Conservation (phyloP, 176 grass and related monocot genomes). For the Areca catechu region DNA sequence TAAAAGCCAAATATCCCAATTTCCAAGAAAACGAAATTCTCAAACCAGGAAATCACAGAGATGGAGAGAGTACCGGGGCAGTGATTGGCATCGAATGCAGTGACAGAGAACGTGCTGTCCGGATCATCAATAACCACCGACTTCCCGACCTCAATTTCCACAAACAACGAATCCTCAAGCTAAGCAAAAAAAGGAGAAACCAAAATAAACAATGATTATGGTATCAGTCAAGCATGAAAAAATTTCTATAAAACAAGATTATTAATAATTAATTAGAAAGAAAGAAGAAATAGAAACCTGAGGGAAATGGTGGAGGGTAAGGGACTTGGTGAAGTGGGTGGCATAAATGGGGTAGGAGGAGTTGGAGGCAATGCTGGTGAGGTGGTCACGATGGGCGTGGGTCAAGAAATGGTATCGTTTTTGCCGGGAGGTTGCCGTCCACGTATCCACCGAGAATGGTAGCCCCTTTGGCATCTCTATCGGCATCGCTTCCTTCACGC, state of each 20-base stretch:
- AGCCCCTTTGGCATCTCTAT: constrained; percentile 83
- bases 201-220: no score
- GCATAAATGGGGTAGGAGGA: constrained; percentile 44
- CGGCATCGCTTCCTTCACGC: constrained; percentile 37
- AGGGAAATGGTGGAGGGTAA: constrained; percentile 42
- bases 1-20: no score
- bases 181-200: not conserved
- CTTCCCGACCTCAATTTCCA: constrained; percentile 62
- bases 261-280: not conserved
- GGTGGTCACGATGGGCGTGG: constrained; percentile 71
- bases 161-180: constrained; percentile 33
- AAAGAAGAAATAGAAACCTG: constrained; percentile 26
- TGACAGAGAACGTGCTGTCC: constrained; percentile 44
- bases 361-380: constrained; percentile 22
- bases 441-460: constrained; percentile 76
- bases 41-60: no score
- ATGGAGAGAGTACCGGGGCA: constrained; percentile 38
- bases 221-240: no score
- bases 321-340: constrained; percentile 44
- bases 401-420: constrained; percentile 63
- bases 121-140: constrained; percentile 49
- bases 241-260: not conserved
- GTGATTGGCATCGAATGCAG: constrained; percentile 71
- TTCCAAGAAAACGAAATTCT: no score
- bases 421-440: constrained; percentile 38